Conservation (phyloP, 2,329 filamentous ascomycete genomes). For the Anisogramma anomala region DNA sequence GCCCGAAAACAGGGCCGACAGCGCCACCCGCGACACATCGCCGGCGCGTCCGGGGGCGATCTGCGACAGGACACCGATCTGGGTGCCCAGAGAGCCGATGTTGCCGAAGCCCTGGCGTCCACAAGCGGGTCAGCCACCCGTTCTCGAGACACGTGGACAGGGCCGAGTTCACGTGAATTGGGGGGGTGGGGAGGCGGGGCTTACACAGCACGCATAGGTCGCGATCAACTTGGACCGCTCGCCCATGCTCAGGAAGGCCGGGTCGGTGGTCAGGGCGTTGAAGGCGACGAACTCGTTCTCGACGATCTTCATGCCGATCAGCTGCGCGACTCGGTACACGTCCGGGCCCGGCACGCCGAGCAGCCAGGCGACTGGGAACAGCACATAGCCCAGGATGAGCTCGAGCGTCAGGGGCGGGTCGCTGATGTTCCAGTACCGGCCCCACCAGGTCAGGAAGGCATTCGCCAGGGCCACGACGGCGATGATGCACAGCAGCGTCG, state of each 20-base stretch:
- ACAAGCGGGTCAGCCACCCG: constrained; percentile 10
- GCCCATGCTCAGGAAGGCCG: constrained; percentile 46
- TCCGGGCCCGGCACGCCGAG: constrained; percentile 59
- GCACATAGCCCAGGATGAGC: constrained; percentile 64
- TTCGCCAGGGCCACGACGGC: constrained; percentile 64
- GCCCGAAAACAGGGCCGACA: constrained; percentile 68
- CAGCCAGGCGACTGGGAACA: constrained; percentile 68
- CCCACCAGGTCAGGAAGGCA: constrained; percentile 74
- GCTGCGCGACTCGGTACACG: constrained; percentile 59
- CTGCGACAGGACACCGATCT: constrained; percentile 79
- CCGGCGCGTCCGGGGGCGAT: constrained; percentile 62
- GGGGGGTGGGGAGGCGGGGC: constrained; percentile 26
- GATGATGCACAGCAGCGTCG: constrained; percentile 71
- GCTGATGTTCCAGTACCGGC: constrained; percentile 62
- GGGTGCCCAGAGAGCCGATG: constrained; percentile 75
- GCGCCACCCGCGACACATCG: constrained; percentile 62
- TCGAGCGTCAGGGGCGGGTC: constrained; percentile 61
- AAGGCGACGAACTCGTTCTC: constrained; percentile 78
- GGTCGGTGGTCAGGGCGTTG: constrained; percentile 35
- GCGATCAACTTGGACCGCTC: constrained; percentile 68
- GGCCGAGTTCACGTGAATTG: background rate
- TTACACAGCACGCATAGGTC: constrained; percentile 67
- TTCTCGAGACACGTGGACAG: background rate
- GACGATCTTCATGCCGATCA: constrained; percentile 74
- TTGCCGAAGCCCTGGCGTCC: constrained; percentile 58